Evolutionary conservation across 495 filamentous ascomycete species (phyloP).

Genomic region (Penicillium argentinense): DNA sequence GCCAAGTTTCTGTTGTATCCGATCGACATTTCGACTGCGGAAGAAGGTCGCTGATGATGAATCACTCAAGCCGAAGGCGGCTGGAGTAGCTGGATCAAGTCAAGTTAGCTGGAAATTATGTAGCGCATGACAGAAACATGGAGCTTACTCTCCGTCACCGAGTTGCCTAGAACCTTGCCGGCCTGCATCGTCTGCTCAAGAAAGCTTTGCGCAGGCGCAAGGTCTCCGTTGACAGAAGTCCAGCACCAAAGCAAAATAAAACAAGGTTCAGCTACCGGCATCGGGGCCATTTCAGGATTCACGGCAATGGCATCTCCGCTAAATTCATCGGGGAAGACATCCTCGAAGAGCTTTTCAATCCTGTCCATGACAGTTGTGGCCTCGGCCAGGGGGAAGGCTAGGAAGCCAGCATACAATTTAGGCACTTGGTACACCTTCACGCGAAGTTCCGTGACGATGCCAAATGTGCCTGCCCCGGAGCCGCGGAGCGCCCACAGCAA

Average conservation of each 20-base stretch:
- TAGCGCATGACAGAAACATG: neutral
- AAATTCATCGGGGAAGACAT: slow-evolving; percentile 15
- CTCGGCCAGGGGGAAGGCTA: slow-evolving; percentile 11
- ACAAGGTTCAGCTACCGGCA: slow-evolving; percentile 7
- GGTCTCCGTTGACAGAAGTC: slow-evolving; percentile 1
- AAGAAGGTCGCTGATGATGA: slow-evolving; percentile 16
- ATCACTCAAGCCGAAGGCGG: slow-evolving; percentile 15
- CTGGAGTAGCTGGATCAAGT: slow-evolving; percentile 12
- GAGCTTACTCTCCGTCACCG: slow-evolving; percentile 14
- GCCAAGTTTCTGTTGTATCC: slow-evolving; percentile 4
- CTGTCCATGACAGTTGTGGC: slow-evolving; percentile 13
- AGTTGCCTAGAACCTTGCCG: slow-evolving; percentile 11
- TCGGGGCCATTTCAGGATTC: slow-evolving; percentile 11
- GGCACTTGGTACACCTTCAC: slow-evolving; percentile 20
- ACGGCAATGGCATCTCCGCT: slow-evolving; percentile 14
- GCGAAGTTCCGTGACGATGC: slow-evolving; percentile 39
- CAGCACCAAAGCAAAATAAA: slow-evolving; percentile 11
- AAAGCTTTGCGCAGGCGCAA: slow-evolving; percentile 6
- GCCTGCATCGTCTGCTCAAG: slow-evolving; percentile 9
- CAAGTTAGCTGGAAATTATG: slow-evolving; percentile 8
- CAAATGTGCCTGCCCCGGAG: slow-evolving; percentile 41
- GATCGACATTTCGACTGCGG: slow-evolving; percentile 15
- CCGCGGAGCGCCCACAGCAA: slow-evolving; percentile 41
- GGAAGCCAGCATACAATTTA: slow-evolving; percentile 2
- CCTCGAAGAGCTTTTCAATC: slow-evolving; percentile 7